Base-by-base conservation (phyloP, 768 basidiomycete species). In the Phaffia tasmanica region DNA sequence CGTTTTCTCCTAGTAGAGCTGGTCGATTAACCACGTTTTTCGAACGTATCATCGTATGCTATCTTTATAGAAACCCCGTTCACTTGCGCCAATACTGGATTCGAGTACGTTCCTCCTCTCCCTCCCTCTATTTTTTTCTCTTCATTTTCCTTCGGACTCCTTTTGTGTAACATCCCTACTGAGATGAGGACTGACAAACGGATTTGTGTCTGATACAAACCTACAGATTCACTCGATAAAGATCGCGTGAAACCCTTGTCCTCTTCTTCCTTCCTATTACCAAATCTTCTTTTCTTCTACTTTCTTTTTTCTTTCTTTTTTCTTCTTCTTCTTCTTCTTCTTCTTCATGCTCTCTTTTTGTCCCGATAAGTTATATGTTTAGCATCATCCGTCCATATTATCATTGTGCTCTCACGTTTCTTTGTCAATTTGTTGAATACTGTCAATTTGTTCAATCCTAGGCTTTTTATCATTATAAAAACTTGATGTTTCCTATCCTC, bases 61-160 rank as follows among this genome's bases (percentile, higher is more conserved):
- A 7, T 21, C 35, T 32, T 18, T 18, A 70, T 71, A 64, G 71
- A 72, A 59, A 69, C 62, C 7, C 70, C 72, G 3, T 72, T 72
- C 63, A 57, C 62, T n/a, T 72, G 72, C 62, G 61, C 25, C 58
- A 68, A 70, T 48, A 57, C 53, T 47, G 70, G 70, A 1, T 70
- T 70, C 70, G 27, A 42, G 35, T 42, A 42, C 35, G 35, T 42
- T 9, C 49, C 64, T 70, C 57, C 54, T 65, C 32, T 57, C 18
- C 25, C 56, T 57, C 2, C n/a, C 9, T 23, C n/a, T 56, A 29
- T 14, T 56, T 9, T 23, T 56, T 21, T 21, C 9, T 11, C 11
- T 23, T 56, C n/a, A 56, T 56, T 56, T 29, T 14, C 49, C 15
- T 15, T 50, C 49, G n/a, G 49, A 50, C 15, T 50, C 15, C 15